phyloP scores from a whole-genome alignment of 805 yeast genomes.

The Starmerella vitae region DNA sequence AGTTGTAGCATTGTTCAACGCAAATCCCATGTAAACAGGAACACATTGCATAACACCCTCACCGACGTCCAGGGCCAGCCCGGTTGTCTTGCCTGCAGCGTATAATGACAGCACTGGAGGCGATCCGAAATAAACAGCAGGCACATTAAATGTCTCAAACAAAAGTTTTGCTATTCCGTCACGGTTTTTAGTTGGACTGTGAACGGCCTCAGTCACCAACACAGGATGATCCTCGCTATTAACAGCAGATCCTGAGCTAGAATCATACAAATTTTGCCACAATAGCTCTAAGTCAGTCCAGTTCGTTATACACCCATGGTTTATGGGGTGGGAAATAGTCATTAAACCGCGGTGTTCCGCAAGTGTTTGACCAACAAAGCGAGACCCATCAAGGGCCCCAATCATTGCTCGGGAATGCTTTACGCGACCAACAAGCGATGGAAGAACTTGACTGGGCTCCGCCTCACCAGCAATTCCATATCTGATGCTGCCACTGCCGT shows the following conservation, averaged over 20 bases:
- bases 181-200: constrained; percentile 54
- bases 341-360: constrained; percentile 68
- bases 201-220: constrained; percentile 76
- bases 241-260: constrained; percentile 31
- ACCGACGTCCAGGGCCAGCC: constrained; percentile 79
- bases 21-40: constrained; percentile 82
- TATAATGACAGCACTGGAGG: constrained; percentile 75
- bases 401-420: constrained; percentile 78
- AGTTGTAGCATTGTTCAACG: constrained; percentile 56
- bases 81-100: constrained; percentile 84
- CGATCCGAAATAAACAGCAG: constrained; percentile 57
- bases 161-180: constrained; percentile 48
- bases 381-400: constrained; percentile 48
- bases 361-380: constrained; percentile 64
- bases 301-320: constrained; percentile 62
- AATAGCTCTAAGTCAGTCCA: constrained; percentile 80
- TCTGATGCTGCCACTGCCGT: constrained; percentile 68
- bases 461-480: constrained; percentile 93
- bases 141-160: constrained; percentile 61
- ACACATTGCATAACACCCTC: constrained; percentile 84
- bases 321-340: constrained; percentile 54
- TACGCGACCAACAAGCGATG: constrained; percentile 64
- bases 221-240: constrained; percentile 73
- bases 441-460: constrained; percentile 50
- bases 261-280: constrained; percentile 53